Base-by-base conservation (phyloP, 2,329 filamentous ascomycete genomes). In the Colletotrichum sidae region DNA sequence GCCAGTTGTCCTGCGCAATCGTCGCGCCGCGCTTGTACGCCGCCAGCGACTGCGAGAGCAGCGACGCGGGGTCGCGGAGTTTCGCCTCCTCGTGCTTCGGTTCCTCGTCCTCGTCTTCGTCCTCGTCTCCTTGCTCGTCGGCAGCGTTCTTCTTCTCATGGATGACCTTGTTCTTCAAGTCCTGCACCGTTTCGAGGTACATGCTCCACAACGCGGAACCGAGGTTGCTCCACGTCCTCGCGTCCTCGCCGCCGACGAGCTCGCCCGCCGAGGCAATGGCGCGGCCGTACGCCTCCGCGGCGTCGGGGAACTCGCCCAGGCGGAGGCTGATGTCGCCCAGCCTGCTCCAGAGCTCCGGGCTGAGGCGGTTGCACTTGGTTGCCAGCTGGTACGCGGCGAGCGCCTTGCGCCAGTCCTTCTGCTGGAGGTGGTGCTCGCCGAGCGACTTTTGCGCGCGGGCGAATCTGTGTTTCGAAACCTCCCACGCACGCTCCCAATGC, bases 171-270 rank as follows among this genome's bases (percentile, higher is more conserved):
- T 70, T 64, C 34, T 74, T 68, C 51, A 74, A 67, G 55, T 80
- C 78, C 4, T 83, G 78, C 4, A 82, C 69, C 0, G 82, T 76
- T 71, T 88, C 85, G 47, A 80, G 84, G 77, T 86, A 94, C 68
- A 91, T 81, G 65, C 89, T 90, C 69, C 92, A 87, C 2, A 98
- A 84, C 0, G 95, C 90, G 2, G 92, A 94, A 0, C 94, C 96
- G 25, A 99, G 85, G 74, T 99, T 99, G 72, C 92, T 96, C 93
- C 96, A 99, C 0, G 93, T 93, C 73, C 97, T 89, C 0, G 94
- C 95, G 73, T 97, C 94, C 56, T 91, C 90, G 34, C 96, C 94
- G 52, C 97, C 96, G 10, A 92, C 85, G 2, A 77, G 77, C 38
- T 84, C 83, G 38, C 80, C 83, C 0, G 84, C 80, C 7, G 81